Conservation (phyloP, 768 basidiomycete genomes). For the Hygrocybe coccinea region DNA sequence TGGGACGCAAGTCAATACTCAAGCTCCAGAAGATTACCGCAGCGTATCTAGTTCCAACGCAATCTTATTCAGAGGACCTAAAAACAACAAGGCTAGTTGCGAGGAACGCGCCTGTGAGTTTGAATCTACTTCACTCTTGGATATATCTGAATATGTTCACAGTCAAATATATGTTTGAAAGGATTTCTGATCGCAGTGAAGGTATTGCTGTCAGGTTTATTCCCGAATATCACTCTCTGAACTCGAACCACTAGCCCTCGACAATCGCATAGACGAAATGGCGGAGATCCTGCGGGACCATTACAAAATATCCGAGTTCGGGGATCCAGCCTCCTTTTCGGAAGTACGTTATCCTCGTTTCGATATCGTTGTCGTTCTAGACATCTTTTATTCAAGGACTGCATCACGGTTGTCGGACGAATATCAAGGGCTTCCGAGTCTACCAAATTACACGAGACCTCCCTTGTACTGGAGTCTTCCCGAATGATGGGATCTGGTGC, state of each 20-base stretch:
- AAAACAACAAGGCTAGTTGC: constrained; percentile 31
- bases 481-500: constrained; percentile 66
- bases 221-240: neutral
- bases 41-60: constrained; percentile 24
- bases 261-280: constrained; percentile 83
- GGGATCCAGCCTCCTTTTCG: constrained; percentile 56
- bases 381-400: constrained; percentile 39
- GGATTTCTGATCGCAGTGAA: constrained; percentile 76
- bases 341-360: constrained; percentile 31
- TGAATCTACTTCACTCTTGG: neutral
- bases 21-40: constrained; percentile 6
- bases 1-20: constrained; percentile 16
- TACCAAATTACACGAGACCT: constrained; percentile 67
- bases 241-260: constrained; percentile 51
- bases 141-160: neutral
- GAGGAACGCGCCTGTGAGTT: constrained; percentile 57
- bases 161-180: constrained; percentile 96
- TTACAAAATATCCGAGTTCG: constrained; percentile 69
- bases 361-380: constrained; percentile 3
- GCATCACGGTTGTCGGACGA: constrained; percentile 67
- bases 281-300: constrained; percentile 66
- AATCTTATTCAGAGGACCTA: constrained; percentile 41
- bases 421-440: constrained; percentile 66
- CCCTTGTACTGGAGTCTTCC: constrained; percentile 78
- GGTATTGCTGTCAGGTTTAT: constrained; percentile 39